phyloP scores from a whole-genome alignment of 2,329 filamentous ascomycete genomes.

The Aureobasidium sp. region DNA sequence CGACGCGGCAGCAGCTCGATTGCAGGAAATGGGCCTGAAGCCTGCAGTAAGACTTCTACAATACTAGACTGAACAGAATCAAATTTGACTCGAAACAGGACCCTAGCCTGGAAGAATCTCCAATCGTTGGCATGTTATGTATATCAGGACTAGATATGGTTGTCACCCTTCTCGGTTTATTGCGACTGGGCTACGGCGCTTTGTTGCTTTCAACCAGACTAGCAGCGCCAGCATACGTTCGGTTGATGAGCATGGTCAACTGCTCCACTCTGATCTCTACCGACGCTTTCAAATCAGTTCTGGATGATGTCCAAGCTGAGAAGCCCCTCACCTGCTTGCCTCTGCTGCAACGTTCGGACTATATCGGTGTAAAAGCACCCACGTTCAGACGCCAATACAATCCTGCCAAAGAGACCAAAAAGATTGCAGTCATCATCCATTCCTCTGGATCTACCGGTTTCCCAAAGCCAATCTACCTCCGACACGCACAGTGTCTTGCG shows the following conservation, averaged over 20 bases:
- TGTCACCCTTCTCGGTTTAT: slow-evolving; percentile 48
- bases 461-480: slow-evolving; percentile 57
- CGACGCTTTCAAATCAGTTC: slow-evolving; percentile 22
- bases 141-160: slow-evolving; percentile 50
- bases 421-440: slow-evolving; percentile 42
- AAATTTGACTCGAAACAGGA: slow-evolving; percentile 18
- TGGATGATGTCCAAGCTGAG: slow-evolving; percentile 27
- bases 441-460: slow-evolving; percentile 54
- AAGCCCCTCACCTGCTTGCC: slow-evolving; percentile 25
- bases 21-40: slow-evolving; percentile 23
- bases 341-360: slow-evolving; percentile 24
- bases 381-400: slow-evolving; percentile 21
- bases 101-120: slow-evolving; percentile 21
- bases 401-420: slow-evolving; percentile 24
- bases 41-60: slow-evolving; percentile 22
- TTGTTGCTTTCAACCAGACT: slow-evolving; percentile 51
- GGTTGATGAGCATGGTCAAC: slow-evolving; percentile 40
- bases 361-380: slow-evolving; percentile 17
- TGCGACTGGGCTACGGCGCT: slow-evolving; percentile 49
- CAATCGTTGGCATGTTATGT: slow-evolving; percentile 45
- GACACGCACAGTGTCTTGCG: slow-evolving; percentile 44
- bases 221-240: slow-evolving; percentile 44
- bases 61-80: neutral
- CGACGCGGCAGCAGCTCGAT: slow-evolving; percentile 23
- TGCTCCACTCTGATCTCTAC: slow-evolving; percentile 26